Conservation (phyloP, 345 rosid genomes). For the Clarkia xantiana region DNA sequence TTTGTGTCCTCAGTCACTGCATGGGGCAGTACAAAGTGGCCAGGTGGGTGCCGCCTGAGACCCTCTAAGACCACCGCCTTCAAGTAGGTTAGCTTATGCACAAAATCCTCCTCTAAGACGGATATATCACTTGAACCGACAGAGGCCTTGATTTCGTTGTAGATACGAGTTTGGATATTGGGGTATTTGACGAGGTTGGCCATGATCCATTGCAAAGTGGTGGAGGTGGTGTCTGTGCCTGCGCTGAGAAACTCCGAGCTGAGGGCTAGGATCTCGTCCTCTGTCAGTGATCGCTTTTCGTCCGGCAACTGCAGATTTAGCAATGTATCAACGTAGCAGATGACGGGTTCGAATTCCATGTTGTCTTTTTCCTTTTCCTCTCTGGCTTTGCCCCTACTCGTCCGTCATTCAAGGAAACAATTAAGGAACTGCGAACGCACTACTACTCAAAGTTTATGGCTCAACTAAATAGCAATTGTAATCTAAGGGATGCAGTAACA, state of each 20-base stretch:
- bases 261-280: conserved; percentile 6
- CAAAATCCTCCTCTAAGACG: conserved; percentile 8
- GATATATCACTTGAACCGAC: background rate
- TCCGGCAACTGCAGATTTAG: conserved; percentile 7
- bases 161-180: conserved; percentile 3
- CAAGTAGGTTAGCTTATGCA: conserved; percentile 6
- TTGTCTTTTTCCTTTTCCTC: background rate
- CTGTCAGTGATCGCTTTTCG: conserved; percentile 8
- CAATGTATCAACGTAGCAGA: conserved; percentile 7
- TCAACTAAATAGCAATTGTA: too few species aligned
- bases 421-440: too few species aligned
- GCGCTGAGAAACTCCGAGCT: conserved; percentile 8
- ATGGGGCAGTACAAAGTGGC: conserved; percentile 8
- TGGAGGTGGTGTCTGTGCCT: conserved; percentile 9
- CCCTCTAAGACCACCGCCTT: conserved; percentile 12
- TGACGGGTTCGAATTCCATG: background rate
- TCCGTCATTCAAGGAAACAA: too few species aligned
- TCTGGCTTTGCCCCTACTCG: background rate
- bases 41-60: conserved; percentile 8
- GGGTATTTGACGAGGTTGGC: conserved; percentile 12
- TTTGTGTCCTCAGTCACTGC: conserved; percentile 9
- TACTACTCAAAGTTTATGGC: too few species aligned
- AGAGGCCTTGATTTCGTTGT: conserved; percentile 2
- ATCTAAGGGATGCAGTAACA: too few species aligned
- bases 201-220: conserved; percentile 10